These are phyloP conservation scores for Salix caprea DNA, from an alignment of 345 rosid genomes.

Conservation along the genomic window DNA sequence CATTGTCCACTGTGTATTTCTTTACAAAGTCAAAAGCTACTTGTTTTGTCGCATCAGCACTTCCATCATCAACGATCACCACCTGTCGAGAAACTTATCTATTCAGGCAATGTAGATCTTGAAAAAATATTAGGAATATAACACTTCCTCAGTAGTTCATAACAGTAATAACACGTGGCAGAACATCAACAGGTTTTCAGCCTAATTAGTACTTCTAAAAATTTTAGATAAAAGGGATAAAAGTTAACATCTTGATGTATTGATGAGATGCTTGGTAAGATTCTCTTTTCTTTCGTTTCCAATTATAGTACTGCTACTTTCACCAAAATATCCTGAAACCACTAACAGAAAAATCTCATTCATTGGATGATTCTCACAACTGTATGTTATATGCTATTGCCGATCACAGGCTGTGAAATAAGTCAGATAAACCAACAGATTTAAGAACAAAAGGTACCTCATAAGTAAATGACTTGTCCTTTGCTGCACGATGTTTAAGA, in stretches of 20 bases:
- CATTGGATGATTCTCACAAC: not conserved
- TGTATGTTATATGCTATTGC: not conserved
- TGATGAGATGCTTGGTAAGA: not conserved
- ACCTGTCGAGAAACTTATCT: constrained; percentile 44
- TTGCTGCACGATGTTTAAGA: constrained; percentile 67
- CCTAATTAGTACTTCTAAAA: not conserved
- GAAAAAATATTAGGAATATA: not conserved
- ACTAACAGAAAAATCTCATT: not conserved
- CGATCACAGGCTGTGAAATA: not conserved
- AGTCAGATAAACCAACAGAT: constrained; percentile 1
- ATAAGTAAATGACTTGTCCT: constrained; percentile 78
- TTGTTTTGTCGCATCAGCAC: constrained; percentile 76
- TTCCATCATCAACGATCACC: constrained; percentile 90
- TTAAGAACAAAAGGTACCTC: constrained; percentile 54
- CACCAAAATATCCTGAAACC: not conserved
- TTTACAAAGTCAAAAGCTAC: constrained; percentile 77
- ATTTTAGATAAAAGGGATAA: not conserved
- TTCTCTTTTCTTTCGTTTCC: not conserved
- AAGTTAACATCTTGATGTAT: not conserved
- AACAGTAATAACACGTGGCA: not conserved
- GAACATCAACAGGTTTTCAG: not conserved
- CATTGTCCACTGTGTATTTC: constrained; percentile 66
- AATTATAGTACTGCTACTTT: not conserved
- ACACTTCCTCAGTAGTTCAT: not conserved
- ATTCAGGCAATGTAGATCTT: constrained; percentile 1